Base-by-base conservation (phyloP, 2,329 filamentous ascomycete species). In the Xylaria sp. region DNA sequence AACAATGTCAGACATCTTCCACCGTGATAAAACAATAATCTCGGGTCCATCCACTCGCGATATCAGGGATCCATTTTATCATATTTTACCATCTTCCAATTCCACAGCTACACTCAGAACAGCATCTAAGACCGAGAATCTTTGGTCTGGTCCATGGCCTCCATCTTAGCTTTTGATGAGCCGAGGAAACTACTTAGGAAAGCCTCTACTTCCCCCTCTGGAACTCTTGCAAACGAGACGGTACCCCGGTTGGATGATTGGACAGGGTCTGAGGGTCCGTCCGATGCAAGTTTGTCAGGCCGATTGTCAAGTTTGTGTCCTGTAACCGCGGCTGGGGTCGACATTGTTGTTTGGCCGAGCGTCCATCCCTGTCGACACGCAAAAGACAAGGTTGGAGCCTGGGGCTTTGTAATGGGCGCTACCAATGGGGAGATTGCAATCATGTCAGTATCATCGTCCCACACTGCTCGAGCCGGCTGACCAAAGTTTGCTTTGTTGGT, bases 341-440 rank as follows among this genome's bases (percentile, higher is more conserved):
- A 56, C 8, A 8, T 54, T 43, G 36, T 8, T 23, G 59, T 68
- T 15, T 67, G 49, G 39, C 64, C 64, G 18, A 54, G 23, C 20
- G 60, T 31, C 66, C 60, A 68, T 8, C 48, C 56, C n/a, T 48
- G 20, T 13, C 60, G 54, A n/a, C 66, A 68, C 6, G 41, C 18
- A 13, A 68, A 58, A 28, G 66, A 68, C 23, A 64, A 9, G n/a
- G 1, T 60, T 13, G 66, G 65, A 25, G n/a, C 20, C 4, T 25
- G 46, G 13, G 31, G 33, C 12, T 25, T 20, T 4, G 10, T 25
- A 6, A 12, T 23, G 9, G 10, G 8, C 20, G 7, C 6, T 8
- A 12, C 8, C 46, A 3, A 43, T 43, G 4, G 43, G 28, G 59
- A 23, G n/a, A 7, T 33, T n/a, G 8, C 9, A 18, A n/a, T 10